Evolutionary conservation across 176 grass and related monocot genomes (phyloP), one percentile per base, ranked within the genome.

Genomic region (Canna indica): DNA sequence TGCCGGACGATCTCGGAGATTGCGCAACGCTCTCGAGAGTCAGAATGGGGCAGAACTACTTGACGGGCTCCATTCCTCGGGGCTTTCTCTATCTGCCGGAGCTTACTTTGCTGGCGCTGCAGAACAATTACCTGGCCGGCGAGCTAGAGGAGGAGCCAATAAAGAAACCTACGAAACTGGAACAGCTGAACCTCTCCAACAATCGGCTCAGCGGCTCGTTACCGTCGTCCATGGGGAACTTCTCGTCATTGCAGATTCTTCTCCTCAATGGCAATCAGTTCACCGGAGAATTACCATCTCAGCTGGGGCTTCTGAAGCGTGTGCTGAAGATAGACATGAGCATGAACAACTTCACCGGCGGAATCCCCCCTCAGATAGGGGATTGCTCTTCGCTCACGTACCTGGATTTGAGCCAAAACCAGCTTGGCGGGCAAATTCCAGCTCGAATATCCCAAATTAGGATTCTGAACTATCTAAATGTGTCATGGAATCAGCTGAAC

Each of bases 391-490:
- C 81, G 54, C 79, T 96, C 65, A 91, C 81, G 33, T 96, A 81
- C 82, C 53, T 96, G 5, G 91, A 96, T 47, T 64, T 96, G 17
- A 88, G 85, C 42, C 42, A 75, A 36, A 96, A 96, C 79, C 76
- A 84, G 29, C 56, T 96, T 20, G 83, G 79, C 8, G 91, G 91
- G 36, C 29, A 67, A 44, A 88, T 96, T 53, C 91, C 91, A 20
- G 59, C 63, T 9, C 66, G 68, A 44, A 76, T 96, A 34, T 59
- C 85, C 7, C 34, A 47, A 9, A 59, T 96, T 27, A 78, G 85
- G 28, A 96, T 88, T 45, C 70, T 96, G 57, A 96, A 88, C 65
- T 96, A 91, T 70, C 82, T 96, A 33, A 96, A 96, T 75, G 68
- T 96, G 0, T 96, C 91, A 30, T 77, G 58, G 52, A 96, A 96